These are phyloP conservation scores for Cladorrhinum sp. DNA, from an alignment of 2,329 filamentous ascomycete genomes.

Conservation along the genomic window DNA sequence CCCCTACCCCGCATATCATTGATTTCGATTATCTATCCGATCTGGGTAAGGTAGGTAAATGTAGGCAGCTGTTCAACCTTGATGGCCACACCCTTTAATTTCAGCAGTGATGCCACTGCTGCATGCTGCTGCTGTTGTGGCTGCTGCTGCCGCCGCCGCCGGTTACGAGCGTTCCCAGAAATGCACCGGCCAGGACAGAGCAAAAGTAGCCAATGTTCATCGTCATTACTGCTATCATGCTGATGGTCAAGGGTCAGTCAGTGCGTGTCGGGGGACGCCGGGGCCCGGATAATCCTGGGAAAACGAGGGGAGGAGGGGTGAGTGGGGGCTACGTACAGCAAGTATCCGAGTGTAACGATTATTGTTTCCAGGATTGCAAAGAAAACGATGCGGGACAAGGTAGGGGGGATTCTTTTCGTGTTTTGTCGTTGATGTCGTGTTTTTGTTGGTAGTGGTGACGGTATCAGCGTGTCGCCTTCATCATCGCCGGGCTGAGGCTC, in stretches of 20 bases:
- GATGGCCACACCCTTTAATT: too few species aligned
- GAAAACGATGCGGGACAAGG: neutral
- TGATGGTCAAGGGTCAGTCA: neutral
- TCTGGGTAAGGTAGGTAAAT: too few species aligned
- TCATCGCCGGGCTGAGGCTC: neutral
- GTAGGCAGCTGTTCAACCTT: too few species aligned
- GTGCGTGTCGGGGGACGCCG: neutral
- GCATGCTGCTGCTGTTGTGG: too few species aligned
- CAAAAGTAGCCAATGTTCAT: neutral
- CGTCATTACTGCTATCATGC: neutral
- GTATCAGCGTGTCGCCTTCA: neutral
- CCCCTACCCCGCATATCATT: too few species aligned
- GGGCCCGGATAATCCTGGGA: neutral
- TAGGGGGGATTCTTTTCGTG: neutral
- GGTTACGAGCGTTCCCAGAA: neutral
- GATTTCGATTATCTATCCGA: too few species aligned
- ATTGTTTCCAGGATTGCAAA: neutral
- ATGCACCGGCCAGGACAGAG: neutral
- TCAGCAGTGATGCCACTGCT: too few species aligned
- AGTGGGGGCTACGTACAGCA: neutral
- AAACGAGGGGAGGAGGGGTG: neutral
- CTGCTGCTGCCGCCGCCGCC: too few species aligned
- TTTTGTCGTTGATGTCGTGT: neutral
- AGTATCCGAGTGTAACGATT: neutral
- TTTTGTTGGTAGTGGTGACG: neutral